Percentiles rank a stretch among this genome's conserved stretches.
Evolutionary conservation across 139 green algal genomes (phyloP).

Genomic region (Auxenochlorella pyrenoidosa): DNA sequence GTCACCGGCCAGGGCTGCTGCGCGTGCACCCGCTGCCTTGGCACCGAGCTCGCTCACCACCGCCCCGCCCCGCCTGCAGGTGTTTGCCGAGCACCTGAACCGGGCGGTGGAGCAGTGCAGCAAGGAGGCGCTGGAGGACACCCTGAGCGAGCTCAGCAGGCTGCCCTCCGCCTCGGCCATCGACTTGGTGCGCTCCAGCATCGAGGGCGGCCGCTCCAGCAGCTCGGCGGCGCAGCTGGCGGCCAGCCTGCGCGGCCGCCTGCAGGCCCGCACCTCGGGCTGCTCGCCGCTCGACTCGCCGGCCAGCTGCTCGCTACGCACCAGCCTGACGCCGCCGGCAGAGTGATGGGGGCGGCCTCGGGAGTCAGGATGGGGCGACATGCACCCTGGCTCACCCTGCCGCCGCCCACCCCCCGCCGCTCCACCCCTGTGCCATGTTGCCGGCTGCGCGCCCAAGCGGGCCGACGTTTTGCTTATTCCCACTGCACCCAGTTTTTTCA

Average conservation of each 20-base stretch:
- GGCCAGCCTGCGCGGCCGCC: neutral
- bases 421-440: too few species aligned
- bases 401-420: too few species aligned
- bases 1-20: neutral
- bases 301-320: neutral
- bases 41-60: too few species aligned
- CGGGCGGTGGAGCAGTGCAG: slow-evolving; percentile 17
- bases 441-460: too few species aligned
- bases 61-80: neutral
- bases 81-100: slow-evolving; percentile 14
- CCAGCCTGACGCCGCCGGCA: neutral
- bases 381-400: too few species aligned
- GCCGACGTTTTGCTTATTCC: too few species aligned
- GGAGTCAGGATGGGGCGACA: too few species aligned
- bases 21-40: too few species aligned
- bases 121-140: slow-evolving; percentile 28
- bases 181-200: slow-evolving; percentile 17
- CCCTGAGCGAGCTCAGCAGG: slow-evolving; percentile 2
- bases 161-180: neutral
- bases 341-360: too few species aligned
- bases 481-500: too few species aligned
- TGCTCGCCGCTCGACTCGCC: neutral
- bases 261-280: neutral
- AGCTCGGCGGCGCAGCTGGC: neutral
- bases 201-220: neutral